Evolutionary conservation across 495 filamentous ascomycete species (phyloP), one percentile per base, ranked within the genome.

Genomic region (Lasiosphaeria miniovina): DNA sequence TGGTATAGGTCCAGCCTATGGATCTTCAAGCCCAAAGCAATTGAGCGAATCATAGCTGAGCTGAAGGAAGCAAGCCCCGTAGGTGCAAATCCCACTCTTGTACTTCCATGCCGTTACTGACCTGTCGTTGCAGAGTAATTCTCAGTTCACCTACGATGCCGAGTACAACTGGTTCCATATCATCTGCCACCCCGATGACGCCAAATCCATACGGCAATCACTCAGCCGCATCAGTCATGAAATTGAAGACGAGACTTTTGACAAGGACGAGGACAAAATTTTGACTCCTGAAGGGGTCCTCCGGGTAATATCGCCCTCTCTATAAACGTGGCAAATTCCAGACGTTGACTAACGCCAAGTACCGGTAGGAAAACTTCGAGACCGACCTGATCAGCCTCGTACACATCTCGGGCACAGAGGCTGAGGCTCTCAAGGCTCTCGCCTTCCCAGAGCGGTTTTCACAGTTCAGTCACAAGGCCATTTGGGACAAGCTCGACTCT

Each of bases 1-100:
- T 71, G 78, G 14, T 61, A 69, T 32, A 55, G 77, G 14, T 56
- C 55, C 17, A 65, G 65, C 0, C 60, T 75, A 50, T 79, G 72
- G 72, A 36, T 61, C 1, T 70, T 74, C 49, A 63, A 36, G 24
- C 63, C 67, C 3, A 67, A 65, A 1, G 73, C 68, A 11, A 51
- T 79, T 8, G 50, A 61, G 36, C 58, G 65, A 31, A 59, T 75
- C 15, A 57, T 64, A 24, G 50, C 60, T 0, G 36, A 55, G 6
- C 62, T 77, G 34, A 46, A 58, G 12, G 8, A n/a, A 46, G 43
- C 43, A 4, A 9, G 11, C 4, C 15, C 15, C 11, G 43, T 46
- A 46, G 43, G 43, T 46, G 4, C 4, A 46, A n/a, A n/a, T n/a
- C 11, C 4, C 43, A 11, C 15, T 4, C 12, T 9, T 14, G 6